Conservation (phyloP, 768 basidiomycete genomes). For the Kwoniella sp. region DNA sequence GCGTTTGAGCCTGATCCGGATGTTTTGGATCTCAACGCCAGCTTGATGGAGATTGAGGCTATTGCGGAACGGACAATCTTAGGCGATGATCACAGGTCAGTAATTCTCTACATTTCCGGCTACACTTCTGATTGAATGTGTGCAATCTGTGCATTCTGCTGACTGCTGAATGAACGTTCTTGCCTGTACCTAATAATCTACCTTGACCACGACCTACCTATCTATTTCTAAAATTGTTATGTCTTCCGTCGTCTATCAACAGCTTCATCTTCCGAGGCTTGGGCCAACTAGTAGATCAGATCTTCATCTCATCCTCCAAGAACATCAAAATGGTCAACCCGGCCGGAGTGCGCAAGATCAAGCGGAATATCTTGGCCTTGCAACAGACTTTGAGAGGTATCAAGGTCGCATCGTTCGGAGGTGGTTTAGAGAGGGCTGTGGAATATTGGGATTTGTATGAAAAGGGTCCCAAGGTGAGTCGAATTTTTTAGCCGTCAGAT, state of each 20-base stretch:
- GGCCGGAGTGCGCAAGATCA: slow-evolving; percentile 80
- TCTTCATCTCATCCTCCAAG: slow-evolving; percentile 70
- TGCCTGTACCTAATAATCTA: too few relatives aligned
- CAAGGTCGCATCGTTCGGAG: slow-evolving; percentile 63
- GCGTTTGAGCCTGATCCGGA: slow-evolving; percentile 89
- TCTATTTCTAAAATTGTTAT: not conserved
- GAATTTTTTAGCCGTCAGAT: not conserved
- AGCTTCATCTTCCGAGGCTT: slow-evolving; percentile 89
- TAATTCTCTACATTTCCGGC: slow-evolving; percentile 26
- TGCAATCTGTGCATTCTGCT: not conserved
- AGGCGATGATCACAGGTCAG: slow-evolving; percentile 68
- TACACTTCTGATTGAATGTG: too few relatives aligned
- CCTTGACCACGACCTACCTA: too few relatives aligned
- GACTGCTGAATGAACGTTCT: too few relatives aligned
- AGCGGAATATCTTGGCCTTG: slow-evolving; percentile 83
- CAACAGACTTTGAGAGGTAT: slow-evolving; percentile 84
- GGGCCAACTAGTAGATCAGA: slow-evolving; percentile 77
- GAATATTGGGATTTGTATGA: slow-evolving; percentile 79
- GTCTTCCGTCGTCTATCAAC: slow-evolving; percentile 3
- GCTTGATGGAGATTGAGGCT: slow-evolving; percentile 76
- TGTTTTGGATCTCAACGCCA: slow-evolving; percentile 78
- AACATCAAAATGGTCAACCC: slow-evolving; percentile 69
- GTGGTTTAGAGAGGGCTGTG: slow-evolving; percentile 74
- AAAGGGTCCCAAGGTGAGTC: slow-evolving; percentile 69
- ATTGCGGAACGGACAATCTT: slow-evolving; percentile 67